Conservation (phyloP, 257 asterid genomes). For the Thymus quinquecostatus region DNA sequence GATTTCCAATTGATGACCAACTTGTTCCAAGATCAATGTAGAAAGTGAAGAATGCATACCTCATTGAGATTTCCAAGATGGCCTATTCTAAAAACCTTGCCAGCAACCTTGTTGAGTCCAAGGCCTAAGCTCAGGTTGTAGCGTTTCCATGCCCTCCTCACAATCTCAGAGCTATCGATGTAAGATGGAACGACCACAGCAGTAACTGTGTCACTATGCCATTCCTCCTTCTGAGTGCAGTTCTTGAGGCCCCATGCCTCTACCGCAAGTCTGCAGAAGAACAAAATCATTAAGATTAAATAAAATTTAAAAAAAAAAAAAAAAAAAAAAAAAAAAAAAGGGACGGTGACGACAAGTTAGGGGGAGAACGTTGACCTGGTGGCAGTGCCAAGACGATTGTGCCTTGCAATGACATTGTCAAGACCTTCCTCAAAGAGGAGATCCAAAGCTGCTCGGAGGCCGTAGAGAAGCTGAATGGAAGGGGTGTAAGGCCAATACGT, state of each 20-base stretch:
- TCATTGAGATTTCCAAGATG: conserved; percentile 96
- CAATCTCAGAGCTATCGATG: conserved; percentile 80
- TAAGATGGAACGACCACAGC: conserved; percentile 85
- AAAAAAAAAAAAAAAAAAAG: too few relatives aligned
- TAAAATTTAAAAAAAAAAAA: too few relatives aligned
- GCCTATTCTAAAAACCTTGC: conserved; percentile 97
- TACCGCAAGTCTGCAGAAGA: conserved; percentile 77
- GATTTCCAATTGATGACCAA: too few relatives aligned
- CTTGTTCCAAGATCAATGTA: too few relatives aligned
- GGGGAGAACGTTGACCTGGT: conserved; percentile 56
- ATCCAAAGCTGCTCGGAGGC: conserved; percentile 83
- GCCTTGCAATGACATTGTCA: conserved; percentile 86
- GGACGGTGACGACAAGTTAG: too few relatives aligned
- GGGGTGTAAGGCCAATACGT: conserved; percentile 99
- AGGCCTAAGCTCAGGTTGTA: conserved; percentile 97
- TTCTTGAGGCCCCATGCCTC: conserved; percentile 99
- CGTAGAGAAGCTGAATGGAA: conserved; percentile 92
- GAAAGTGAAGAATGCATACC: conserved; percentile 52
- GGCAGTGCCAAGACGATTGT: conserved; percentile 85
- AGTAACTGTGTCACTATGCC: conserved; percentile 95
- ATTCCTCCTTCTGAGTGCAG: conserved; percentile 97
- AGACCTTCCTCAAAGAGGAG: conserved; percentile 98
- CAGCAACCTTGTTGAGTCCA: conserved; percentile 95
- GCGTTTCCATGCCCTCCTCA: conserved; percentile 85
- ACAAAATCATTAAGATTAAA: neutral